Base-by-base conservation (phyloP, 805 yeast species). In the Diddensiella santjacobensis region DNA sequence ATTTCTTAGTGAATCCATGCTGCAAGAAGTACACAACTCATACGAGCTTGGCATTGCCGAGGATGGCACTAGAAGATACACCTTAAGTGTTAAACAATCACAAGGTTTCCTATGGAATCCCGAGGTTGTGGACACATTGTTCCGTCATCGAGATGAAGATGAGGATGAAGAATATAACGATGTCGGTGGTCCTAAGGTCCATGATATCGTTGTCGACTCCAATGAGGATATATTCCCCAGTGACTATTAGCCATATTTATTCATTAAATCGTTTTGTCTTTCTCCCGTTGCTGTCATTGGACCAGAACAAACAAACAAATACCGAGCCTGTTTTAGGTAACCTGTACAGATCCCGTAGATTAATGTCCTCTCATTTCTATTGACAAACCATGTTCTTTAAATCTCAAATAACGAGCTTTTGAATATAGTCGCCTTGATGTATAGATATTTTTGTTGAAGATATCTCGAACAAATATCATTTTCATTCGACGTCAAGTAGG, bases 61-160 rank as follows among this genome's bases (percentile, higher is more conserved):
- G 22, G 57, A 57, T 29, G 60, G 62, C 6, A 47, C 55, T 19
- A 43, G 51, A n/a, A 45, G 53, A 45, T 59, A 46, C 49, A 52
- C 47, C n/a, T 44, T 59, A 17, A 50, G 55, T 38, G 55, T 60
- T 17, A 53, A 51, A 35, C 58, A 59, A 42, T 45, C 60, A 3
- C 63, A 61, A 47, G 65, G 65, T 17, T 61, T 61, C 35, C 52
- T 46, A 44, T 61, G 65, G 65, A 61, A 61, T 54, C 62, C 57
- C 43, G 62, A 61, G 41, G 43, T 61, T 36, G 60, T 60, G 36
- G 59, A 53, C 10, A 53, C 62, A 11, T 31, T 52, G 11, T 57
- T 48, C 40, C 57, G 55, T 41, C 49, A 36, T 40, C 19, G 18
- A 29, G 45, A 54, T 35, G 52, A 51, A 26, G 30, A 42, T 33